Conservation (phyloP, 2,329 filamentous ascomycete species). For the Graphium sp. region DNA sequence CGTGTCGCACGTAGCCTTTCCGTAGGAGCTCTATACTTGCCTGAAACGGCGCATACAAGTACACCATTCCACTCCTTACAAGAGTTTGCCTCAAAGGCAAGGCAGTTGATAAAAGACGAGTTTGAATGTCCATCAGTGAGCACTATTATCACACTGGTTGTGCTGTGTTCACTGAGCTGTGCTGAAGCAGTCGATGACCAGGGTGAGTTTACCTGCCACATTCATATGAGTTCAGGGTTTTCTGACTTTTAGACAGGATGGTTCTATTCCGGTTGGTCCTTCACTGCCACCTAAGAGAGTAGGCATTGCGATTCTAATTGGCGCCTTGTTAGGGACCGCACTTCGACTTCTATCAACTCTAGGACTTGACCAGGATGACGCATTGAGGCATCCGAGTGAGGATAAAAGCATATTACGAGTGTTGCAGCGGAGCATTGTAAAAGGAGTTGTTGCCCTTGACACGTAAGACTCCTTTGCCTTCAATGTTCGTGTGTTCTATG, state of each 20-base stretch:
- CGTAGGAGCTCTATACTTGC: background rate
- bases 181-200: slow-evolving; percentile 1
- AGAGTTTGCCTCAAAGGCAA: background rate
- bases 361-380: background rate
- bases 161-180: background rate
- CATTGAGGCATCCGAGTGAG: background rate
- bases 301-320: background rate
- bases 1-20: background rate
- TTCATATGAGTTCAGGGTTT: too few species aligned
- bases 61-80: background rate
- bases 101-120: background rate
- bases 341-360: slow-evolving; percentile 1
- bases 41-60: background rate
- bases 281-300: background rate
- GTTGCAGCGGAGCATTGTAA: background rate
- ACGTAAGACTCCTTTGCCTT: background rate
- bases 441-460: background rate
- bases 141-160: slow-evolving; percentile 1
- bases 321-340: background rate
- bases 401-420: background rate
- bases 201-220: background rate
- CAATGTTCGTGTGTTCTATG: too few species aligned
- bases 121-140: slow-evolving; percentile 1
- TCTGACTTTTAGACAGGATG: background rate
- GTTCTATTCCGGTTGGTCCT: slow-evolving; percentile 1